These are phyloP conservation scores for Fusarium newnesense DNA, from an alignment of 2,329 filamentous ascomycete species.

Conservation along the genomic window DNA sequence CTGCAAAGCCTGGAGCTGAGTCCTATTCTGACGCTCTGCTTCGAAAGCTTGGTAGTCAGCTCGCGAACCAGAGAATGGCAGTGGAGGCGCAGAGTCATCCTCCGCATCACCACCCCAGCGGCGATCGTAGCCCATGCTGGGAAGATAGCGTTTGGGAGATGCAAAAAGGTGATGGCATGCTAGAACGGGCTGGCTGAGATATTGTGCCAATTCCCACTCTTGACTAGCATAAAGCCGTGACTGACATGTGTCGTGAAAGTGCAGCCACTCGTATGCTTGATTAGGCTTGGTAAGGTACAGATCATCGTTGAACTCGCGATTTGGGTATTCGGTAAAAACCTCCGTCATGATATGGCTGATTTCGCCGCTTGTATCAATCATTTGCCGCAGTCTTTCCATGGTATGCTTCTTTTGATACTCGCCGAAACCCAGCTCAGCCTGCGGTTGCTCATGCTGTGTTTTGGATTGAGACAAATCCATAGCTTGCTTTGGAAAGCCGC, in stretches of 20 bases:
- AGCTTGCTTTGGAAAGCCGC: slow-evolving; percentile 75
- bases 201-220: slow-evolving; percentile 91
- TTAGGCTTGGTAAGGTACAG: slow-evolving; percentile 89
- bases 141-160: slow-evolving; percentile 66
- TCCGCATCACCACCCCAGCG: slow-evolving; percentile 55
- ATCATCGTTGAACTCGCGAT: slow-evolving; percentile 92
- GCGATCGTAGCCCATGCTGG: slow-evolving; percentile 55
- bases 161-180: slow-evolving; percentile 95
- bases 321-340: slow-evolving; percentile 87
- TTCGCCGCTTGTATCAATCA: slow-evolving; percentile 83
- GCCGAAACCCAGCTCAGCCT: slow-evolving; percentile 73
- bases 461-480: slow-evolving; percentile 54
- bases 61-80: slow-evolving; percentile 83
- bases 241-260: slow-evolving; percentile 89
- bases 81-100: slow-evolving; percentile 61
- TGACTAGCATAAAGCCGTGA: slow-evolving; percentile 83
- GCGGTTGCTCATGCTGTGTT: slow-evolving; percentile 63
- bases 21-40: slow-evolving; percentile 79
- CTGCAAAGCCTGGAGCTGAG: slow-evolving; percentile 79
- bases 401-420: slow-evolving; percentile 78
- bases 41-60: slow-evolving; percentile 87
- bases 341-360: slow-evolving; percentile 83
- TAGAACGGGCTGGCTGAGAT: slow-evolving; percentile 85
- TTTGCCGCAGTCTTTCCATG: slow-evolving; percentile 77
- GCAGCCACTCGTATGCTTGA: slow-evolving; percentile 90